Conservation (phyloP, 345 rosid species). For the Acer campestre region DNA sequence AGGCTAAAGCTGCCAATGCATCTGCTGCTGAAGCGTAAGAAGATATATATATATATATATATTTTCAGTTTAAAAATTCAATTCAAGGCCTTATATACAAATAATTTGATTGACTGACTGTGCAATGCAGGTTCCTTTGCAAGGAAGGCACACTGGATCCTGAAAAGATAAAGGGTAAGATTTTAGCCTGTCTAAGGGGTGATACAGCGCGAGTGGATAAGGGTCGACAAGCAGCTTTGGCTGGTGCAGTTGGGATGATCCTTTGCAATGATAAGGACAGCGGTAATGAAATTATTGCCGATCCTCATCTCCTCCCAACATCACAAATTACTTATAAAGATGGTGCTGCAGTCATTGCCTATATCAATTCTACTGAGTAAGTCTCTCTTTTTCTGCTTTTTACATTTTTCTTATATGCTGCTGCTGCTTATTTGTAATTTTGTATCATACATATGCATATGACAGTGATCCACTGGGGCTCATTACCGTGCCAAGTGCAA, state of each 20-base stretch:
- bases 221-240: conserved; percentile 43
- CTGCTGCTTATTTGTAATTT: not conserved
- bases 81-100: not conserved
- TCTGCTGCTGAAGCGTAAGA: conserved; percentile 40
- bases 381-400: not conserved
- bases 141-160: conserved; percentile 42
- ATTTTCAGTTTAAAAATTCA: not conserved
- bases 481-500: conserved; percentile 35
- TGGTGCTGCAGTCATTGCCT: conserved; percentile 44
- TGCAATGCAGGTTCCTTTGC: conserved; percentile 31
- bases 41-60: too few relatives aligned
- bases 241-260: conserved; percentile 74
- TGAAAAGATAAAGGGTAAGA: conserved; percentile 48
- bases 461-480: conserved; percentile 49
- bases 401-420: not conserved
- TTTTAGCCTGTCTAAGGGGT: conserved; percentile 61
- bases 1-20: conserved; percentile 40
- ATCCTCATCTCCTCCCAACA: conserved; percentile 70
- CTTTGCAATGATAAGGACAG: conserved; percentile 53
- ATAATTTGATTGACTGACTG: not conserved
- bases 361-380: conserved; percentile 45
- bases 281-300: conserved; percentile 51
- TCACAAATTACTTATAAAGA: conserved; percentile 55
- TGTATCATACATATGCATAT: not conserved
- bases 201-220: conserved; percentile 47